These are phyloP conservation scores for Leccinum pseudoinsigne DNA, from an alignment of 1,284 basidiomycete species.

Conservation along the genomic window DNA sequence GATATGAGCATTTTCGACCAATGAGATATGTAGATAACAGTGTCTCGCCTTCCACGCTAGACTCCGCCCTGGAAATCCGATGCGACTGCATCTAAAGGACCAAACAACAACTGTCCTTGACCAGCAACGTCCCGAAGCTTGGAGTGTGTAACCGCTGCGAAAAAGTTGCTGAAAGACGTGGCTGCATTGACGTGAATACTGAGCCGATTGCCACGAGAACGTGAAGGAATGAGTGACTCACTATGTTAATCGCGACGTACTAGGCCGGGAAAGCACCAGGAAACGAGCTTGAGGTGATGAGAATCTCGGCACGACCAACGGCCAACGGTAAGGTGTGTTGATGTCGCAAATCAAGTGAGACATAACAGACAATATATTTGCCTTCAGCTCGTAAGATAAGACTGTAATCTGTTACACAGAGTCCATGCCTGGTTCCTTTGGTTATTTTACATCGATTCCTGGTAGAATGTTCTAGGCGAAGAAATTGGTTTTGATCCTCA, in stretches of 20 bases:
- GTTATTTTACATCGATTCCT: conserved; percentile 1
- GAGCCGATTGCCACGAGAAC: neutral
- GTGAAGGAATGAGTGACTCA: conserved; percentile 18
- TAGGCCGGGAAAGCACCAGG: conserved; percentile 17
- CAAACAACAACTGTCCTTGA: conserved; percentile 54
- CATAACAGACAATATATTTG: neutral
- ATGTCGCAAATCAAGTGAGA: neutral
- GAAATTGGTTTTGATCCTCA: conserved; percentile 74
- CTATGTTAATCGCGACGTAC: conserved; percentile 20
- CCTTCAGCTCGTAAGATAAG: conserved; percentile 7
- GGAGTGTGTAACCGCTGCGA: conserved; percentile 51
- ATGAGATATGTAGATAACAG: conserved; percentile 7
- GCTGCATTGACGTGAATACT: conserved; percentile 37
- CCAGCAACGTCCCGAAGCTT: conserved; percentile 66
- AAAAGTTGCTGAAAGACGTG: conserved; percentile 63
- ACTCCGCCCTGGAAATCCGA: conserved; percentile 64
- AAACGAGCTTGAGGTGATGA: no score
- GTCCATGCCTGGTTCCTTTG: neutral
- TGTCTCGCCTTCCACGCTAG: conserved; percentile 73
- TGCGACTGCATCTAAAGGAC: conserved; percentile 34
- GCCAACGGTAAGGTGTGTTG: neutral
- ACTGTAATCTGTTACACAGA: conserved; percentile 1
- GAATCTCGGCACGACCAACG: neutral
- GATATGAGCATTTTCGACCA: conserved; percentile 10
- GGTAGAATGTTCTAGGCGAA: neutral